Conservation (phyloP, 257 asterid genomes). For the Buddleja alternifolia region DNA sequence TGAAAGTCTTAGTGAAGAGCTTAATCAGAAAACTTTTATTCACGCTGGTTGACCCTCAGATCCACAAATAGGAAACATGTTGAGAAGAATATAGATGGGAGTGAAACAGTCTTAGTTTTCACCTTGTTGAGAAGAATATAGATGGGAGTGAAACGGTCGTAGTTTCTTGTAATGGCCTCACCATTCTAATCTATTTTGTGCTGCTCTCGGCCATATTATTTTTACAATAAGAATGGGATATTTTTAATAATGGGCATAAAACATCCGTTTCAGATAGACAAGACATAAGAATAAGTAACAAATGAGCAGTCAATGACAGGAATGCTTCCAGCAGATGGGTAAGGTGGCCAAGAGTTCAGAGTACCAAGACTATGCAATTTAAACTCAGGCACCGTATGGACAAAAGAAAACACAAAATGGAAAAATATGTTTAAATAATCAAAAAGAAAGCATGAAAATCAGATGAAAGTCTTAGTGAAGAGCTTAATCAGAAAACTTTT, state of each 20-base stretch:
- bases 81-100: background rate
- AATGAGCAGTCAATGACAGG: no score
- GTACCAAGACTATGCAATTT: conserved; percentile 15
- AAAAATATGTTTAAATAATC: background rate
- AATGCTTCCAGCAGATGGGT: background rate
- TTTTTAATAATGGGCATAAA: no score
- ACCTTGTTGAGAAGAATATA: background rate
- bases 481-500: background rate
- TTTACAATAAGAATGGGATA: no score
- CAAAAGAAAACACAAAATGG: background rate
- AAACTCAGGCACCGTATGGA: background rate
- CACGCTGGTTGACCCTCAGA: background rate
- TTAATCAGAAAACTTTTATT: background rate
- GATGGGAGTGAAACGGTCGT: background rate
- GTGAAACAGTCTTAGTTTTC: no score
- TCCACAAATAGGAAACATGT: background rate
- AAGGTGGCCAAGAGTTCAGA: background rate
- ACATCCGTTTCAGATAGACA: no score
- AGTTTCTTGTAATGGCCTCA: background rate
- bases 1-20: conserved; percentile 3
- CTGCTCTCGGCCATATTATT: background rate
- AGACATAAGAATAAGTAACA: no score
- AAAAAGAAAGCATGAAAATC: background rate
- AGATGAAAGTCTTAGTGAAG: conserved; percentile 4
- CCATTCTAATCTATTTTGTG: no score